Percentiles rank a stretch among this genome's conserved stretches.
phyloP scores from a whole-genome alignment of 2,329 filamentous ascomycete species.

The Curvularia lunata region DNA sequence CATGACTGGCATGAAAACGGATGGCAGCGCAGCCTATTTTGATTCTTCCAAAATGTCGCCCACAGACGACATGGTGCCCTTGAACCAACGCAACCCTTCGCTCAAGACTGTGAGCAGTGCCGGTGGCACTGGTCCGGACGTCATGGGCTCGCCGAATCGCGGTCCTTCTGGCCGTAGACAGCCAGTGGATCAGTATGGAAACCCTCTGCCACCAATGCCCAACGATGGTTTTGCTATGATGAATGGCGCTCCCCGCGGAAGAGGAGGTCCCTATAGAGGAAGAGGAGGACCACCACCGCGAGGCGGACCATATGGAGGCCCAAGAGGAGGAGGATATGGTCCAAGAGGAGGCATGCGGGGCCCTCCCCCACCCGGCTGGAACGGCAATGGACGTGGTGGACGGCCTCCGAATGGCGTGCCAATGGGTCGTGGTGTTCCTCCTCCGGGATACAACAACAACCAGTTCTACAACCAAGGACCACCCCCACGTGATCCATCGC shows the following conservation, averaged over 20 bases:
- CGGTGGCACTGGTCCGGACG: conserved; percentile 51
- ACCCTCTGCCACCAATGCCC: conserved; percentile 57
- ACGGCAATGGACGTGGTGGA: conserved; percentile 46
- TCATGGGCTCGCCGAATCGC: conserved; percentile 46
- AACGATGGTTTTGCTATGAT: conserved; percentile 53
- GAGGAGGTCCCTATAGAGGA: conserved; percentile 47
- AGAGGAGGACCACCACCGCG: conserved; percentile 49
- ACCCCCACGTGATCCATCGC: conserved; percentile 46
- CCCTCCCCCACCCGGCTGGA: conserved; percentile 52
- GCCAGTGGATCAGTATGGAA: conserved; percentile 69
- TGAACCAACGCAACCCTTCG: conserved; percentile 70
- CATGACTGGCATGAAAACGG: conserved; percentile 59
- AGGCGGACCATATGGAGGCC: conserved; percentile 45
- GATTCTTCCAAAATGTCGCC: conserved; percentile 67
- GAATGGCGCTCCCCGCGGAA: conserved; percentile 51
- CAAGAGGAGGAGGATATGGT: conserved; percentile 37
- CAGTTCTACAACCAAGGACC: conserved; percentile 47
- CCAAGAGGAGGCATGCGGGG: conserved; percentile 45
- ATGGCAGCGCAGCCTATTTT: conserved; percentile 69
- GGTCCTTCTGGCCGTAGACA: conserved; percentile 48
- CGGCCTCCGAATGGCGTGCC: conserved; percentile 44
- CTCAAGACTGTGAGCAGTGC: conserved; percentile 61
- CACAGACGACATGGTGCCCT: conserved; percentile 70
- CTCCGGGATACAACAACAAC: conserved; percentile 52
- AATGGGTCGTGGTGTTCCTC: conserved; percentile 51